Evolutionary conservation across 768 basidiomycete genomes (phyloP).

Genomic region (Termitomyces sp.): DNA sequence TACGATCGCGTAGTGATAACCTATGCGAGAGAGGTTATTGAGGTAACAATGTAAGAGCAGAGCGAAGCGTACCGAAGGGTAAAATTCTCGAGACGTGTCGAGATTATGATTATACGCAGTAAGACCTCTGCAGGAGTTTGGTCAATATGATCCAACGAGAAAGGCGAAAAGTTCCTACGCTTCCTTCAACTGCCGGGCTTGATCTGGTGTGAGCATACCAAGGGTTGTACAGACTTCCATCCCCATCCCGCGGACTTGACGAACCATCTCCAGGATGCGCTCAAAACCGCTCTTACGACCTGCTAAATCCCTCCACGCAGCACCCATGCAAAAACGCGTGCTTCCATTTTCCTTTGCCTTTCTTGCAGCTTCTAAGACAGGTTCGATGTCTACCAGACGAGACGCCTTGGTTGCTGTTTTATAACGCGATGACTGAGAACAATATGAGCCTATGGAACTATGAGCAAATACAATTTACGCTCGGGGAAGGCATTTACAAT

Average conservation of each 20-base stretch:
- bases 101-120: constrained; percentile 99
- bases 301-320: constrained; percentile 93
- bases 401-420: constrained; percentile 86
- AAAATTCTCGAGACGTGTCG: constrained; percentile 95
- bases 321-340: constrained; percentile 98
- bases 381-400: constrained; percentile 80
- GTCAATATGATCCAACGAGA: neutral
- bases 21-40: constrained; percentile 28
- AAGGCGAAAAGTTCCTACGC: constrained; percentile 51
- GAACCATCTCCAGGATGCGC: constrained; percentile 88
- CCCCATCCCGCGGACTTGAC: constrained; percentile 85
- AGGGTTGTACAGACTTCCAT: constrained; percentile 99
- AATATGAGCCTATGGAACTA: constrained; percentile 73
- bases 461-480: constrained; percentile 3
- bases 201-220: constrained; percentile 93
- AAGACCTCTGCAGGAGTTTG: constrained; percentile 53
- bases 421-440: constrained; percentile 95
- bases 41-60: neutral
- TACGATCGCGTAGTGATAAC: constrained; percentile 95
- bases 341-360: constrained; percentile 95
- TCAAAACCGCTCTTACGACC: constrained; percentile 94
- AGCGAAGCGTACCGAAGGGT: constrained; percentile 62
- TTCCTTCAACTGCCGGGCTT: constrained; percentile 87
- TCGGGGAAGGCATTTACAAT: constrained; percentile 53
- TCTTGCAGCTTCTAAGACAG: constrained; percentile 88